Percentiles rank a stretch among this genome's conserved stretches.
Conservation (phyloP, 495 filamentous ascomycete species). For the Tetracladium setigerum region DNA sequence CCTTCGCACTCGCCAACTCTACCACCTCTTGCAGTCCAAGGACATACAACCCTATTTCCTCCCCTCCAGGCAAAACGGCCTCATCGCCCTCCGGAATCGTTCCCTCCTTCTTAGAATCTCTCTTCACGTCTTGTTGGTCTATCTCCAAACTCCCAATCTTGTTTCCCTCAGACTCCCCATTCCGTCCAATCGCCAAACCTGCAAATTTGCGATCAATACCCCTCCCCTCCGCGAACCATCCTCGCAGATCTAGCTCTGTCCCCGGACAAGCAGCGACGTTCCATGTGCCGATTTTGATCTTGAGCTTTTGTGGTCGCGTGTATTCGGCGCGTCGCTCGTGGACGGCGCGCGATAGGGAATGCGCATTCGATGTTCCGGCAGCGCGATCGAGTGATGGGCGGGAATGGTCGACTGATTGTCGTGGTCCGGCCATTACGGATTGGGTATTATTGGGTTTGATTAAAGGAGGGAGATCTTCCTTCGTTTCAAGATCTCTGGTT, state of each 20-base stretch:
- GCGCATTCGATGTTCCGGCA: slow-evolving; percentile 14
- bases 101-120: slow-evolving; percentile 24
- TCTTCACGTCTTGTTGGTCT: slow-evolving; percentile 32
- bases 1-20: slow-evolving; percentile 61
- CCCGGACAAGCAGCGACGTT: slow-evolving; percentile 81
- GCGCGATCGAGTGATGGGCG: not conserved
- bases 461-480: no score
- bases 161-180: slow-evolving; percentile 14
- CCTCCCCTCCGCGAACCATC: slow-evolving; percentile 76
- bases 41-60: slow-evolving; percentile 80
- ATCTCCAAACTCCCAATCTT: slow-evolving; percentile 30
- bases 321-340: slow-evolving; percentile 72
- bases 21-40: slow-evolving; percentile 89
- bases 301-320: slow-evolving; percentile 56
- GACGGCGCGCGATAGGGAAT: slow-evolving; percentile 43
- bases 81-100: slow-evolving; percentile 28
- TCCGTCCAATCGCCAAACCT: slow-evolving; percentile 36
- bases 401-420: slow-evolving; percentile 1
- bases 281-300: slow-evolving; percentile 87
- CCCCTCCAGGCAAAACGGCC: slow-evolving; percentile 34
- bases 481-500: no score
- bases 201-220: slow-evolving; percentile 55
- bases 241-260: slow-evolving; percentile 77
- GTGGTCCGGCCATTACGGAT: no score
- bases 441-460: no score